Evolutionary conservation across 108 stramenopile species (phyloP), one percentile per base, ranked within the genome.

Genomic region (Skeletonema tropicum): DNA sequence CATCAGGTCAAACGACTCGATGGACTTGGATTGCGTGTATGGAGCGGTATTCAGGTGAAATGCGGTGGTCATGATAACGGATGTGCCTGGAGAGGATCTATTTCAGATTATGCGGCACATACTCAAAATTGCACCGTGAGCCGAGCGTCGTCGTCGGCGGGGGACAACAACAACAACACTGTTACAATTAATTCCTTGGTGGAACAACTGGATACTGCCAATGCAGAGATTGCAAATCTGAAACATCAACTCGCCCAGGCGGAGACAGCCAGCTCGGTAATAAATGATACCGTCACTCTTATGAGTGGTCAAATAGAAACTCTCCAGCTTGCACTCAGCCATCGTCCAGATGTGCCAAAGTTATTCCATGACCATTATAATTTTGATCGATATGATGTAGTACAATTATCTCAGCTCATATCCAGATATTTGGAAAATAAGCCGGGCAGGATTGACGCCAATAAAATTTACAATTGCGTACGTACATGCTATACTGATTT

Each of bases 61-160:
- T 79, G 77, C 26, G 77, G 64, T 7, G n/a, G 66, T 49, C 66
- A 65, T 59, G 26, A 57, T 6, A 41, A 25, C 60, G 69, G 69
- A 41, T 79, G 77, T 32, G 49, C 23, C 3, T 79, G 72, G 77
- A 73, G 55, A 11, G 77, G 77, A 25, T 66, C 72, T 6, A 67
- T 79, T 46, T 64, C 38, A 13, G 72, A 79, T 31, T 73, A 67
- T 45, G 0, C 15, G 14, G 10, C 13, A 4, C 77, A 79, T 46
- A 32, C 39, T 66, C n/a, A 41, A 15, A 58, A 19, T 10, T 67
- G 48, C 35, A 42, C 23, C 63, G 26, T 35, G 39, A 58, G 35
- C 14, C 21, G 26, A 65, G 42, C 39, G 48, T 33, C 15, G 36
- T 1, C 39, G 48, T 33, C 15, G 36, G n/a, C 33, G 39, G 52